Evolutionary conservation across 2,329 filamentous ascomycete species (phyloP).

Genomic region (Camillea tinctor): DNA sequence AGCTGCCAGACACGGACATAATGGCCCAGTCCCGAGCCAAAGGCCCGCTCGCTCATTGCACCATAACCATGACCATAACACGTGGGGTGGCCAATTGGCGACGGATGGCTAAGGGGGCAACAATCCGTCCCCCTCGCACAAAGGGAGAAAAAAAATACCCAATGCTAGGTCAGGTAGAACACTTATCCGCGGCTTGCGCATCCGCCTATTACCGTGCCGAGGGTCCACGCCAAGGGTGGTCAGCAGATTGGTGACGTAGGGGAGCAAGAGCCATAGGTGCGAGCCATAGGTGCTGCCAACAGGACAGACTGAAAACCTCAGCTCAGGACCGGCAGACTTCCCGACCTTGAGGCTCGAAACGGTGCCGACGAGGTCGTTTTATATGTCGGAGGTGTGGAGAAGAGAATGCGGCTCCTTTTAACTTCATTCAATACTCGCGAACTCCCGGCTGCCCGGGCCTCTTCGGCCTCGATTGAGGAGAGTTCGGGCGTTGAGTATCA

Average conservation of each 20-base stretch:
- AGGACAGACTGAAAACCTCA: neutral
- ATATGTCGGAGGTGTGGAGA: slow-evolving; percentile 30
- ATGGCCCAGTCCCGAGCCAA: slow-evolving; percentile 16
- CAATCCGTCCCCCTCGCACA: slow-evolving; percentile 5
- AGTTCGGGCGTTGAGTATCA: slow-evolving; percentile 14
- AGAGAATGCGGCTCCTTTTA: slow-evolving; percentile 30
- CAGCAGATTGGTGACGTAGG: neutral
- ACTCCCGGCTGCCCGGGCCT: slow-evolving; percentile 27
- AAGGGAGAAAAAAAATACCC: slow-evolving; percentile 1
- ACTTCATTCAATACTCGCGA: slow-evolving; percentile 30
- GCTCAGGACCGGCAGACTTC: slow-evolving; percentile 1
- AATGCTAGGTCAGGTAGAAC: slow-evolving; percentile 6
- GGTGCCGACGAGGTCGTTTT: slow-evolving; percentile 20
- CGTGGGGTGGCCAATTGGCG: slow-evolving; percentile 31
- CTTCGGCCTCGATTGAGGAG: slow-evolving; percentile 14
- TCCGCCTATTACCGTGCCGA: neutral
- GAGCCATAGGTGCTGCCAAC: neutral
- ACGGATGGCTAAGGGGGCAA: slow-evolving; percentile 18
- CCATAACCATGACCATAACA: slow-evolving; percentile 15
- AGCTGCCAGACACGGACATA: slow-evolving; percentile 10
- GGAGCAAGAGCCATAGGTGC: neutral
- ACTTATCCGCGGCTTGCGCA: slow-evolving; percentile 14
- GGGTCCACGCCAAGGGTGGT: neutral
- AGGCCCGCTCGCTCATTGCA: slow-evolving; percentile 13
- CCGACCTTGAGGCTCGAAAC: slow-evolving; percentile 13